A percentile compares a stretch with the other conserved stretches of the same genome.
Evolutionary conservation across 345 rosid species (phyloP).

Genomic region (Acer saccharum): DNA sequence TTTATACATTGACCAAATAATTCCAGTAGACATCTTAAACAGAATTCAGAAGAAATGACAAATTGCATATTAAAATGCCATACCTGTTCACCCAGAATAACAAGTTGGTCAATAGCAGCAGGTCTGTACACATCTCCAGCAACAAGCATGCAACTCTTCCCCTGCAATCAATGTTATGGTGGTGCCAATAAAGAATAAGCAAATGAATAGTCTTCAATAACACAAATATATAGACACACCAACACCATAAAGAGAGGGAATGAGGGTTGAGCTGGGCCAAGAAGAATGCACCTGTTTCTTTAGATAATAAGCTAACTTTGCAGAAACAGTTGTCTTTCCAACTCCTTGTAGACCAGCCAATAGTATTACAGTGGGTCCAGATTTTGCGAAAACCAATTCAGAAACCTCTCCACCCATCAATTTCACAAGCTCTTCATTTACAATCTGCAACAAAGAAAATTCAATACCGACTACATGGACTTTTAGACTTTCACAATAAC

Average conservation of each 20-base stretch:
- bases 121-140: slow-evolving; percentile 99
- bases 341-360: slow-evolving; percentile 98
- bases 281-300: slow-evolving; percentile 70
- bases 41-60: not conserved
- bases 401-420: slow-evolving; percentile 99
- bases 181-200: slow-evolving; percentile 20
- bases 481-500: not conserved
- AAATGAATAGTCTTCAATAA: not conserved
- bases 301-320: slow-evolving; percentile 87
- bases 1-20: not conserved
- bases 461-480: not conserved
- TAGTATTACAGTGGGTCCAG: slow-evolving; percentile 80
- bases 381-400: slow-evolving; percentile 82
- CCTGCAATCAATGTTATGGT: slow-evolving; percentile 42
- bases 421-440: slow-evolving; percentile 84
- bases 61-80: slow-evolving; percentile 23
- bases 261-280: not conserved
- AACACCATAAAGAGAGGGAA: not conserved
- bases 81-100: slow-evolving; percentile 95
- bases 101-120: slow-evolving; percentile 97
- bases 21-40: not conserved
- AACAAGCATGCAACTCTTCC: slow-evolving; percentile 91
- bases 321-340: slow-evolving; percentile 97
- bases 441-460: slow-evolving; percentile 54
- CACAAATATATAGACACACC: not conserved